Evolutionary conservation across 805 yeast genomes (phyloP).

Genomic region (Dipodascopsis tothii): DNA sequence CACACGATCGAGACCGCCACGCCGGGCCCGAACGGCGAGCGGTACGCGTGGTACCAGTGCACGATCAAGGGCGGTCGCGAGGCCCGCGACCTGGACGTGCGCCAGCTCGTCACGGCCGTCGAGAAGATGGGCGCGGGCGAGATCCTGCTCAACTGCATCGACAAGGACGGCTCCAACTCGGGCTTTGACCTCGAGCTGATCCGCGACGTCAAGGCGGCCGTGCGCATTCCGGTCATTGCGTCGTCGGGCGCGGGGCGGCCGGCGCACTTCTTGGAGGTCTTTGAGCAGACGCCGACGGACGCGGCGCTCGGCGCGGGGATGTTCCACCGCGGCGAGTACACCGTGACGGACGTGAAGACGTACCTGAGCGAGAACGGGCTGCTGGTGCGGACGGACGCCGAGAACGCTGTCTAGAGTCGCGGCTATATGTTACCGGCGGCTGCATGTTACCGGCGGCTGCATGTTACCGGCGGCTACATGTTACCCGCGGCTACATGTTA

Average conservation of each 20-base stretch:
- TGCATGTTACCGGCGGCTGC: too few species aligned
- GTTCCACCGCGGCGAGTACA: conserved; percentile 92
- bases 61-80: conserved; percentile 97
- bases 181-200: conserved; percentile 89
- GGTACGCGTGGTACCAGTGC: conserved; percentile 87
- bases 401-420: too few species aligned
- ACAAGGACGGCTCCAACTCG: conserved; percentile 91
- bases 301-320: conserved; percentile 99
- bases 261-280: conserved; percentile 81
- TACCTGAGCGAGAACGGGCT: conserved; percentile 53
- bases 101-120: conserved; percentile 79
- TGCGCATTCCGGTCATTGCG: conserved; percentile 88
- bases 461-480: too few species aligned
- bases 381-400: conserved; percentile 50
- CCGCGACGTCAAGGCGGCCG: conserved; percentile 65
- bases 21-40: conserved; percentile 84
- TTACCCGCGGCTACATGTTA: too few species aligned
- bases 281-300: conserved; percentile 71
- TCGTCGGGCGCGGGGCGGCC: conserved; percentile 97
- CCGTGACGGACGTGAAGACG: conserved; percentile 74
- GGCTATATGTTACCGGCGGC: too few species aligned
- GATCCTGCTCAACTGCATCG: conserved; percentile 84
- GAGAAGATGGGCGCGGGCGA: conserved; percentile 97
- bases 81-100: conserved; percentile 80
- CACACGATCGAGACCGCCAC: conserved; percentile 53